These are phyloP conservation scores for Saturnispora galanensis DNA, from an alignment of 805 yeast genomes.

Conservation along the genomic window DNA sequence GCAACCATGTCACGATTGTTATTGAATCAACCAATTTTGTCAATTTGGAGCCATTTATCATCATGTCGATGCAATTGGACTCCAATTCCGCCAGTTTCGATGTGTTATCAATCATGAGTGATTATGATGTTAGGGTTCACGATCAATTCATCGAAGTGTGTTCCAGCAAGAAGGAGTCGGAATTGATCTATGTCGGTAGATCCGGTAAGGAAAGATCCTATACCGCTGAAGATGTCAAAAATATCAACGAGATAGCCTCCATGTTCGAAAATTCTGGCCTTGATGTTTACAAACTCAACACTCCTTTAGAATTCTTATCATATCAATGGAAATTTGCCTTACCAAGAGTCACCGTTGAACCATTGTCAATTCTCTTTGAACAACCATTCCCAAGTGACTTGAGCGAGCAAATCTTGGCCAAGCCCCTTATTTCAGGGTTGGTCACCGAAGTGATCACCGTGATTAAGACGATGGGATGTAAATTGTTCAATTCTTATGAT, in stretches of 20 bases:
- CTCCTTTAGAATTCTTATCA: constrained; percentile 49
- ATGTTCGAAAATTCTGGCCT: constrained; percentile 32
- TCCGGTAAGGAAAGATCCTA: constrained; percentile 36
- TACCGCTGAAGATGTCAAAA: constrained; percentile 31
- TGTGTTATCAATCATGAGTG: constrained; percentile 51
- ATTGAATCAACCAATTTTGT: constrained; percentile 66
- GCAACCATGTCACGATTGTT: constrained; percentile 32
- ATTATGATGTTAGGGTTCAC: constrained; percentile 41
- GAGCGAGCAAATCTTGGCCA: constrained; percentile 62
- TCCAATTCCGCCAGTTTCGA: constrained; percentile 23
- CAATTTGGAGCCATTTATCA: constrained; percentile 57
- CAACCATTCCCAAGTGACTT: constrained; percentile 51
- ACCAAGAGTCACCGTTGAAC: constrained; percentile 69
- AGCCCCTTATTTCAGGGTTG: constrained; percentile 75
- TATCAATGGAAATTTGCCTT: constrained; percentile 83
- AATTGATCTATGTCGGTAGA: constrained; percentile 34
- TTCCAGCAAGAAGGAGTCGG: constrained; percentile 33
- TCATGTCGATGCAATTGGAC: constrained; percentile 29
- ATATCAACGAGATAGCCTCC: constrained; percentile 29
- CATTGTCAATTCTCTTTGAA: constrained; percentile 67
- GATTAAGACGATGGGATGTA: constrained; percentile 68
- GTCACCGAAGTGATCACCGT: constrained; percentile 66
- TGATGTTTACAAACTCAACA: constrained; percentile 40
- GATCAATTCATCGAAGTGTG: constrained; percentile 17
- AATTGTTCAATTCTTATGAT: constrained; percentile 59